Evolutionary conservation across 257 asterid species (phyloP).

Genomic region (Parsonsia alboflavescens): DNA sequence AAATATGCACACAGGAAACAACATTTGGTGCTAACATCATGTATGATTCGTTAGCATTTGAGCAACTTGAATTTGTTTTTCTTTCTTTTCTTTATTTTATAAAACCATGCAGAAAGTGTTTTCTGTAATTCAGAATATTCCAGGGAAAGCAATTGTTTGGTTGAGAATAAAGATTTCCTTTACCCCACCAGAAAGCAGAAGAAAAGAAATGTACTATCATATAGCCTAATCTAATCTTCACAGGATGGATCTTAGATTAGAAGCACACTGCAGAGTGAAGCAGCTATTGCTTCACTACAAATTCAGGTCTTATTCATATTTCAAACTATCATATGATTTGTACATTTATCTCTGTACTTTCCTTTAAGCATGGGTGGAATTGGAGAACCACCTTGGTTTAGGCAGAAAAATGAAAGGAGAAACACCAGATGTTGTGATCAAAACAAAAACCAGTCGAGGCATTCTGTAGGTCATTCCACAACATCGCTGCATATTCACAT

Average conservation of each 20-base stretch:
- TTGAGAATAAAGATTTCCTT: not conserved
- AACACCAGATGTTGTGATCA: not conserved
- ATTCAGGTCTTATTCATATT: not conserved
- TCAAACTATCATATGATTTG: not conserved
- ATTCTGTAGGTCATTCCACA: not conserved
- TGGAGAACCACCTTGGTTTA: not conserved
- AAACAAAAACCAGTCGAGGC: not conserved
- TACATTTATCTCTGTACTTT: not conserved
- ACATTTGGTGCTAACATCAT: not conserved
- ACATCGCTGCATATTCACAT: not conserved
- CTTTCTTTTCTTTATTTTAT: not conserved
- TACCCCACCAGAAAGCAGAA: not conserved
- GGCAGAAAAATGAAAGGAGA: not conserved
- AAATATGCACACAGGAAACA: not conserved
- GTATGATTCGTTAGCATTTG: not conserved
- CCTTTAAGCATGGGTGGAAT: not conserved
- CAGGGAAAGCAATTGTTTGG: not conserved
- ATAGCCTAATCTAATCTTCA: not conserved
- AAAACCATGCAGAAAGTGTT: not conserved
- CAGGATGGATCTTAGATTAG: not conserved
- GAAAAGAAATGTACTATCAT: not conserved
- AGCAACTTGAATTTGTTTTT: not conserved
- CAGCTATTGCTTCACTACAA: not conserved
- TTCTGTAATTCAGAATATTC: not conserved
- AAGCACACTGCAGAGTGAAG: not conserved